Conservation (phyloP, 148 eudicot species). For the Persicaria maculosa region DNA sequence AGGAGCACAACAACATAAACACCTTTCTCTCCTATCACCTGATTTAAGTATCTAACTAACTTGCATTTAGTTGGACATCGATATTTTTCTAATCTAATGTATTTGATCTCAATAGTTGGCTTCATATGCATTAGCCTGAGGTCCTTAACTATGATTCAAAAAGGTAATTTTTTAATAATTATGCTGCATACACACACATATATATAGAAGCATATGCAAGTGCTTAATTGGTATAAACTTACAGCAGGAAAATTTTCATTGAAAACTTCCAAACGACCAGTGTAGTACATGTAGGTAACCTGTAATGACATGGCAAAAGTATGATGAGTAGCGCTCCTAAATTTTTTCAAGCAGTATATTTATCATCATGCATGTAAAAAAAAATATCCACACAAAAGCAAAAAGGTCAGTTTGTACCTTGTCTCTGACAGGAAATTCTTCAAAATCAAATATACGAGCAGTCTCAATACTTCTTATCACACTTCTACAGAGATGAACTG, state of each 20-base stretch:
- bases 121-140: not conserved
- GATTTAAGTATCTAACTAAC: too few species aligned
- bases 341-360: not conserved
- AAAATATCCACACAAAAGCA: not conserved
- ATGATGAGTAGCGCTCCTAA: not conserved
- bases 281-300: slow-evolving; percentile 98
- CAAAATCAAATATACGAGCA: slow-evolving; percentile 96
- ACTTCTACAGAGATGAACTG: slow-evolving; percentile 93
- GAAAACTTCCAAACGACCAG: slow-evolving; percentile 96
- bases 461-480: slow-evolving; percentile 96
- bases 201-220: not conserved
- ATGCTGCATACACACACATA: not conserved
- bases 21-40: too few species aligned
- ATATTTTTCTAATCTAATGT: too few species aligned
- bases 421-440: slow-evolving; percentile 94
- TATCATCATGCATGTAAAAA: not conserved
- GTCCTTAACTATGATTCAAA: not conserved
- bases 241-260: slow-evolving; percentile 93
- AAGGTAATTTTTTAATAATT: not conserved
- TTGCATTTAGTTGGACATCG: too few species aligned
- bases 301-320: slow-evolving; percentile 19
- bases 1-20: too few species aligned
- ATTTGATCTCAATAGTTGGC: not conserved
- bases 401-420: slow-evolving; percentile 42
- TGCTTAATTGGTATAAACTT: slow-evolving; percentile 20